Evolutionary conservation across 768 basidiomycete species (phyloP), one percentile per base, ranked within the genome.

Genomic region (Collybia mongolica): DNA sequence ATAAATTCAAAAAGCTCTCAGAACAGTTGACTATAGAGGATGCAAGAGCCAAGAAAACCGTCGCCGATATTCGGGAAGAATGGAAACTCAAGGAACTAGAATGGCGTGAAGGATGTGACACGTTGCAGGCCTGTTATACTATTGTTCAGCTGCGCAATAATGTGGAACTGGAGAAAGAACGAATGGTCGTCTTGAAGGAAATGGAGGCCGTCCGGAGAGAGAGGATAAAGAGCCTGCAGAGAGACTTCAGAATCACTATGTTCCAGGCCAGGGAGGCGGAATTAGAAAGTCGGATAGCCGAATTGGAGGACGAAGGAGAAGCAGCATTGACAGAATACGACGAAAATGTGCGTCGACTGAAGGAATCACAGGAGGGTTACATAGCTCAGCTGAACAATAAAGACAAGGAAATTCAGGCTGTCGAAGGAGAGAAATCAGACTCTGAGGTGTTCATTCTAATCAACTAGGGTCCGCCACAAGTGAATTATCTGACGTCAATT

Each of bases 171-270:
- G 80, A 86, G 55, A 70, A 71, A 44, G 83, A 82, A 59, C 76
- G 77, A 45, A 57, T 68, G 37, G 68, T 69, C n/a, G 65, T 77
- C 6, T 64, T 85, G 35, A 77, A 75, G 44, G 79, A 82, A 63
- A 78, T 76, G 65, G 81, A 83, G 39, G 63, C 67, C 14, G 64
- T 73, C 40, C 71, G 86, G 54, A 66, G 66, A 54, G 86, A 88
- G 68, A 82, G 80, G 46, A 57, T 88, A 28, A 72, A 78, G 44
- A 66, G 79, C 39, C 55, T 86, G 32, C 83, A 85, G 59, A 71
- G 87, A 49, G 88, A 92, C 52, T 81, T 72, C 59, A 78, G 79
- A 60, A 76, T 90, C 45, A 79, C 75, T n/a, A 75, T 81, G 66
- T 90, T 87, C 58, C 83, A 85, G 63, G 73, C 73, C 17, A 73